These are phyloP conservation scores for Wickerhamomyces strasburgensis DNA, from an alignment of 805 yeast species.

Conservation along the genomic window DNA sequence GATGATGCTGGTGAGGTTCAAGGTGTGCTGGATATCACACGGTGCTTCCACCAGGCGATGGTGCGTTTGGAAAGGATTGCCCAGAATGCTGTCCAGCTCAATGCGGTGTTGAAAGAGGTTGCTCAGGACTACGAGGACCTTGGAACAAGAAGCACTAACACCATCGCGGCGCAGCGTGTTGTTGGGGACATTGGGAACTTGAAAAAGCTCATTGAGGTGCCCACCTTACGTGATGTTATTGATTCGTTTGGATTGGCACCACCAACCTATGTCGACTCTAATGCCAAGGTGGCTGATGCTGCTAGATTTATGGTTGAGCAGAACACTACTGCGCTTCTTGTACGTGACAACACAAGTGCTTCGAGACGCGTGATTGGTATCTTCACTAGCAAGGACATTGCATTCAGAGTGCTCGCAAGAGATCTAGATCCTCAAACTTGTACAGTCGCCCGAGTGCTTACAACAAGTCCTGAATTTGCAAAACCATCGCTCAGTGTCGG, in stretches of 20 bases:
- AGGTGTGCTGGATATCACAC: conserved; percentile 42
- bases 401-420: conserved; percentile 36
- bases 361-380: conserved; percentile 38
- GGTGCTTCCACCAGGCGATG: conserved; percentile 44
- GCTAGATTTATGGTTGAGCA: conserved; percentile 35
- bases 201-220: conserved; percentile 37
- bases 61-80: conserved; percentile 37
- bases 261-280: conserved; percentile 34
- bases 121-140: conserved; percentile 26
- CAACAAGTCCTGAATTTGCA: conserved; percentile 44
- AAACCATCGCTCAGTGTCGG: conserved; percentile 34
- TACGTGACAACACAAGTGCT: conserved; percentile 30
- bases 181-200: conserved; percentile 33
- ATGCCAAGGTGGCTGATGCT: conserved; percentile 33
- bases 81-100: conserved; percentile 31
- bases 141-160: no score
- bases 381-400: conserved; percentile 41
- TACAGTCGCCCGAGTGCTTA: conserved; percentile 38
- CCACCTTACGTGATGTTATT: conserved; percentile 29
- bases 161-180: conserved; percentile 21
- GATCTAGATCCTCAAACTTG: conserved; percentile 32
- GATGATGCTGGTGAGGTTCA: conserved; percentile 33
- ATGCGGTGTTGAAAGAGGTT: conserved; percentile 26
- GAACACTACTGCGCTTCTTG: conserved; percentile 38
- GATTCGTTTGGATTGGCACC: conserved; percentile 8